phyloP scores from a whole-genome alignment of 1,284 basidiomycete species.

The Rhodotorula sp. region DNA sequence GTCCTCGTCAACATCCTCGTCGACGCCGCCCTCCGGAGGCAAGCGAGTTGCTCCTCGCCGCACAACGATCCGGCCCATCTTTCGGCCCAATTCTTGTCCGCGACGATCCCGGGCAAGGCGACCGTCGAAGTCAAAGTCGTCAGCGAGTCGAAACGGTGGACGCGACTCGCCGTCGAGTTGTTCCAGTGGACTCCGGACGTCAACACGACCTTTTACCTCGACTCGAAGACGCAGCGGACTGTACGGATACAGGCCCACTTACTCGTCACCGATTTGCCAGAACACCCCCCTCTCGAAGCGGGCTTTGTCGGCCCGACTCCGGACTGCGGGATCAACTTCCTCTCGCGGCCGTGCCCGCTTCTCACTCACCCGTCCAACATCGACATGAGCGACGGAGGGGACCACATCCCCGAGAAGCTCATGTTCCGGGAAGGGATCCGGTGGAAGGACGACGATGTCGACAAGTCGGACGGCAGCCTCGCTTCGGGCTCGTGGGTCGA shows the following conservation, averaged over 20 bases:
- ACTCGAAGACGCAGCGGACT: neutral
- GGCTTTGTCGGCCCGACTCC: neutral
- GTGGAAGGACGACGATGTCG: constrained; percentile 25
- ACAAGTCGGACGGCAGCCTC: constrained; percentile 9
- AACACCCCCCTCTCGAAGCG: constrained; percentile 2
- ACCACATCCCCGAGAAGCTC: constrained; percentile 11
- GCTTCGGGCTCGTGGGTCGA: constrained; percentile 35
- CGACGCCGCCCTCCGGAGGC: constrained; percentile 19
- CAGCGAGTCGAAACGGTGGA: constrained; percentile 29
- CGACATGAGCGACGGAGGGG: constrained; percentile 4
- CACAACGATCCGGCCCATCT: constrained; percentile 35
- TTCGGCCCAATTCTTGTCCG: constrained; percentile 26
- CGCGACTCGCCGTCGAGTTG: constrained; percentile 31
- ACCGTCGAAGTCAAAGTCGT: constrained; percentile 25
- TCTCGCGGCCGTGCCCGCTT: constrained; percentile 28
- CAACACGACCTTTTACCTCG: neutral
- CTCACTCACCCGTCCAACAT: constrained; percentile 19
- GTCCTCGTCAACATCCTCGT: constrained; percentile 29
- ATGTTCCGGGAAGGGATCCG: constrained; percentile 17
- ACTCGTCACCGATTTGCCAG: constrained; percentile 19
- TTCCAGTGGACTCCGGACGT: constrained; percentile 24
- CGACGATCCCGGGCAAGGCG: constrained; percentile 12
- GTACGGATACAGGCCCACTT: constrained; percentile 24
- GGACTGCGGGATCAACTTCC: constrained; percentile 8
- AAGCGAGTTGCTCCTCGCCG: neutral